Base-by-base conservation (phyloP, 1,139 yeast species). In the Maudiozyma humilis region DNA sequence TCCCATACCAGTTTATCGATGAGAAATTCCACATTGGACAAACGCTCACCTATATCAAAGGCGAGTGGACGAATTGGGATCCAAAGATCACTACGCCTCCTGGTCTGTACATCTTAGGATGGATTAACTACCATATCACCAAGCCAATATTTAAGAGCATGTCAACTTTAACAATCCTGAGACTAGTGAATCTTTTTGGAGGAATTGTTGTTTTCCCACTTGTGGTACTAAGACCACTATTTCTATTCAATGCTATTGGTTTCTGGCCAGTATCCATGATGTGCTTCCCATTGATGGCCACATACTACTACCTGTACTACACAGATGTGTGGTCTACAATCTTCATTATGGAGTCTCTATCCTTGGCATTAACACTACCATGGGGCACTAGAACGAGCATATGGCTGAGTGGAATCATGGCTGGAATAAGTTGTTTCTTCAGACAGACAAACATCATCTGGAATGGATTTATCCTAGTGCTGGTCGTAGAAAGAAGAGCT, bases 11-110 rank as follows among this genome's bases (percentile, higher is more conserved):
- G 23, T 62, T 60, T 36, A 62, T 62, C 19, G 98, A 91, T 65
- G 98, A 91, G 62, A 69, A 76, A 15, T 91, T 91, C 64, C 98
- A 91, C 58, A 70, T 85, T 30, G 77, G 81, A 6, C 97, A 91
- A 65, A 80, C 95, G 13, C 71, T 76, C 46, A 70, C 68, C 32
- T 89, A 84, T 59, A 76, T 87, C 49, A 54, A 64, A 1, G 82
- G 82, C 12, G 67, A 76, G 40, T 87, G 80, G 65, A 48, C 51
- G 13, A 57, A 68, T 1, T 91, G 97, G 96, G 91, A 91, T 61
- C 72, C 79, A 31, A 91, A 89, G 60, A 87, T 93, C 60, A 91
- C 98, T 2, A 91, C 98, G 0, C 98, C 98, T 1, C 98, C 98
- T 1, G 99, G 98, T 0, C 67, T 91, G 32, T 91, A 91, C 57